Evolutionary conservation across 1,284 basidiomycete species (phyloP), one percentile per base, ranked within the genome.

Genomic region (Jaminaea rosea): DNA sequence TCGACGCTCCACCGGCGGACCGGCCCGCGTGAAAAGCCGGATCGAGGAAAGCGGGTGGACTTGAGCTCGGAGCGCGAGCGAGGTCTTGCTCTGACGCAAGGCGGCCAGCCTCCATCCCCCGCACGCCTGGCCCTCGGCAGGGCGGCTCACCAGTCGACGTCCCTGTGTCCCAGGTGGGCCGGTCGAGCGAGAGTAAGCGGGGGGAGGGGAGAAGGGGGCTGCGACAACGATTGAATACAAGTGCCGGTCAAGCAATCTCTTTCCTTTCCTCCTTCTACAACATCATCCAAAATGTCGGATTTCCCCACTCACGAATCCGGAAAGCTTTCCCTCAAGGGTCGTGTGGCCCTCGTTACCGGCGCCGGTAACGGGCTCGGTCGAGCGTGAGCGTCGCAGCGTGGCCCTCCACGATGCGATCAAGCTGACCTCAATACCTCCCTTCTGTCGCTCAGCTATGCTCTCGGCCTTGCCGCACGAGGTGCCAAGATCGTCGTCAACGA

Each of bases 301-400:
- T 70, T 70, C 53, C 68, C 68, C 36, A 55, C 57, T 53, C 62
- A 59, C 9, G 68, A 70, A 52, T 62, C 65, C 56, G 68, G 68
- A 50, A 69, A 70, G 56, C 55, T 70, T 51, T 68, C 65, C 47
- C 96, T 93, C 81, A 86, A 89, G 77, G 86, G 85, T 62, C 88
- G 94, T 57, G 91, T 89, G 32, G 88, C 92, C 61, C 82, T 99
- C 64, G 79, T 98, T 60, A 99, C 94, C 45, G 94, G 94, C 52
- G 92, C 90, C 50, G 94, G 94, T 28, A 89, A 90, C 59, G 93
- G 94, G 31, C 81, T 98, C 23, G 93, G 93, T 49, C 85, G 83
- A 77, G 82, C 86, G 87, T 96, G 69, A 73, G 87, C 41, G 19
- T 36, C 29, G 31, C 26, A 2, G 6, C 27, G 21, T 36, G 34